These are phyloP conservation scores for Beverwykella pulmonaria DNA, from an alignment of 495 filamentous ascomycete genomes.

Conservation along the genomic window DNA sequence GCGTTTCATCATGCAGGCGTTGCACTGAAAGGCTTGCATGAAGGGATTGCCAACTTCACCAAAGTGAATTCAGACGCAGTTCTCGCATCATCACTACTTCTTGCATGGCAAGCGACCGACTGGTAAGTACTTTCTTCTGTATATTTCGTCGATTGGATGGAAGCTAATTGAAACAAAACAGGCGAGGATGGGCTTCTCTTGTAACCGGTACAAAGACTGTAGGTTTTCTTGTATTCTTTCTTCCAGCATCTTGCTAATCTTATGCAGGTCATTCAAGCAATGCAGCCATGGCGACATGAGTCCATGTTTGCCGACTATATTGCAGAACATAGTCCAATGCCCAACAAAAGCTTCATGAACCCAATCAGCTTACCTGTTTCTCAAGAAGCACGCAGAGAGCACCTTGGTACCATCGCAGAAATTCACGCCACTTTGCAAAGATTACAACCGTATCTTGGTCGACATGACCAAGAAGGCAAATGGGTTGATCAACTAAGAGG, in stretches of 20 bases:
- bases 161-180: constrained; percentile 50
- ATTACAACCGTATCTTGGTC: constrained; percentile 69
- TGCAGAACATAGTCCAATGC: constrained; percentile 68
- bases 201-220: constrained; percentile 90
- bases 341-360: constrained; percentile 58
- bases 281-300: constrained; percentile 90
- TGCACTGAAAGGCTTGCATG: constrained; percentile 84
- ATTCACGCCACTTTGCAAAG: constrained; percentile 70
- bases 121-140: constrained; percentile 65
- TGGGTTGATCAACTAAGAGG: constrained; percentile 75
- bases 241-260: constrained; percentile 44
- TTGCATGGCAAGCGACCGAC: constrained; percentile 96
- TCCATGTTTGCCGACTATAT: constrained; percentile 85
- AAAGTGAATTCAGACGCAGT: constrained; percentile 87
- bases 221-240: constrained; percentile 42
- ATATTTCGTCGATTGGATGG: not conserved
- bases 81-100: constrained; percentile 84
- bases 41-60: constrained; percentile 83
- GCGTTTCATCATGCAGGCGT: constrained; percentile 82
- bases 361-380: constrained; percentile 57
- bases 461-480: constrained; percentile 72
- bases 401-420: constrained; percentile 66
- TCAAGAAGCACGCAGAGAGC: constrained; percentile 63
- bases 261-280: constrained; percentile 76
- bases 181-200: constrained; percentile 86